phyloP scores from a whole-genome alignment of 495 filamentous ascomycete species.

The Aspergillus leporis region DNA sequence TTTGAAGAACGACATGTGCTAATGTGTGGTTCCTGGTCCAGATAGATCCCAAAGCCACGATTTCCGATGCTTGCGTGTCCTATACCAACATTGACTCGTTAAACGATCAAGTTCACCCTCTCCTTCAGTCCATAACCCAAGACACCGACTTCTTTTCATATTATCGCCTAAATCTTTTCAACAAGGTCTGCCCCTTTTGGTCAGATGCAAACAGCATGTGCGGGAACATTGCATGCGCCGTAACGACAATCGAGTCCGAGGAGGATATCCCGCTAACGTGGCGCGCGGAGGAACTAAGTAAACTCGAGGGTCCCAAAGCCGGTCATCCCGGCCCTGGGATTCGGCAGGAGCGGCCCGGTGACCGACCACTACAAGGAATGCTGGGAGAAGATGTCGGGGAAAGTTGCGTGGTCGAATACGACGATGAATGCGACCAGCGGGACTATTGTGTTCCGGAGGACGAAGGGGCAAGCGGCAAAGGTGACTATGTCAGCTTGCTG shows the following conservation, averaged over 20 bases:
- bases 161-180: slow-evolving; percentile 94
- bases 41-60: slow-evolving; percentile 63
- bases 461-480: slow-evolving; percentile 79
- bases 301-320: slow-evolving; percentile 88
- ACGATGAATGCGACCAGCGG: slow-evolving; percentile 95
- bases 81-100: slow-evolving; percentile 85
- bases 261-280: slow-evolving; percentile 89
- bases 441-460: slow-evolving; percentile 98
- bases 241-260: slow-evolving; percentile 95
- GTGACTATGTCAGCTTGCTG: slow-evolving; percentile 92
- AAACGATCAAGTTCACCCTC: slow-evolving; percentile 76
- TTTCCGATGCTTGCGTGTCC: slow-evolving; percentile 89
- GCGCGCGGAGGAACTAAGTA: slow-evolving; percentile 89
- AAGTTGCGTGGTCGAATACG: slow-evolving; percentile 94
- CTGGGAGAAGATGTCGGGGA: slow-evolving; percentile 87
- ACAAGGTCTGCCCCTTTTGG: slow-evolving; percentile 96
- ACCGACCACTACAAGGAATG: slow-evolving; percentile 75
- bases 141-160: slow-evolving; percentile 97
- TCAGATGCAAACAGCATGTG: slow-evolving; percentile 90
- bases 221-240: slow-evolving; percentile 94
- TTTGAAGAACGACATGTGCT: slow-evolving; percentile 6
- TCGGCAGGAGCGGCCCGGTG: slow-evolving; percentile 64
- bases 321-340: slow-evolving; percentile 76
- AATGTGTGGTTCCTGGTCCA: slow-evolving; percentile 26
- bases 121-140: slow-evolving; percentile 76